A percentile compares a stretch with the other conserved stretches of the same genome.
Conservation (phyloP, 805 yeast species). For the Candida ortonii region DNA sequence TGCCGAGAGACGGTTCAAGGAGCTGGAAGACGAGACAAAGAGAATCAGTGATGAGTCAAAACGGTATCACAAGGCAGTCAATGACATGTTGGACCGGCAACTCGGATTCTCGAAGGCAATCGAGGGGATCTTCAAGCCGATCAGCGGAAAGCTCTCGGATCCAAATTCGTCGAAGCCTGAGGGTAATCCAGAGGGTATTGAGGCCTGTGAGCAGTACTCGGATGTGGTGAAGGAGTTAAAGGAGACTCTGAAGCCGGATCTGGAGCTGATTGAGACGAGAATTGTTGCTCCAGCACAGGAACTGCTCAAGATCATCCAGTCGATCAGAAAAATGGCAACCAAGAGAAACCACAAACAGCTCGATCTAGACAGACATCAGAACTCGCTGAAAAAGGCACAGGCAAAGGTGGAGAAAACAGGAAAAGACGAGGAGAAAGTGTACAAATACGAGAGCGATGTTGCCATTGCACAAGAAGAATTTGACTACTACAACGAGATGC, state of each 20-base stretch:
- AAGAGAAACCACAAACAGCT: slow-evolving; percentile 94
- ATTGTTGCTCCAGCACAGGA: slow-evolving; percentile 92
- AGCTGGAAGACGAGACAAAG: slow-evolving; percentile 85
- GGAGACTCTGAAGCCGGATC: slow-evolving; percentile 83
- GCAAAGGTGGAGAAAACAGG: slow-evolving; percentile 78
- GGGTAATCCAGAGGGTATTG: slow-evolving; percentile 95
- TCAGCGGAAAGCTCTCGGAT: slow-evolving; percentile 87
- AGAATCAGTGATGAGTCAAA: slow-evolving; percentile 86
- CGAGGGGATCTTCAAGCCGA: slow-evolving; percentile 95
- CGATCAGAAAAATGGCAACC: slow-evolving; percentile 88
- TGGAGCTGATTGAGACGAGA: slow-evolving; percentile 86
- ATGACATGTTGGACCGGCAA: slow-evolving; percentile 90
- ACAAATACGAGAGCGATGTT: slow-evolving; percentile 84
- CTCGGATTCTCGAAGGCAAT: slow-evolving; percentile 93
- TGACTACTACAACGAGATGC: slow-evolving; percentile 92
- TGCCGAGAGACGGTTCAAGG: slow-evolving; percentile 95
- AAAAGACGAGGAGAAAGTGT: slow-evolving; percentile 89
- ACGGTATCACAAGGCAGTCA: slow-evolving; percentile 86
- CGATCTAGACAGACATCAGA: slow-evolving; percentile 84
- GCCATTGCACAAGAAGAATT: slow-evolving; percentile 92
- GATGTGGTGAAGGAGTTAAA: slow-evolving; percentile 85
- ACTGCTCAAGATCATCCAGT: slow-evolving; percentile 71
- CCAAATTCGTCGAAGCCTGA: slow-evolving; percentile 84
- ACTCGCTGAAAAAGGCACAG: slow-evolving; percentile 67
- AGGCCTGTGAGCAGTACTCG: slow-evolving; percentile 89